Evolutionary conservation across 495 filamentous ascomycete species (phyloP).

Genomic region (Cenococcum geophilum): DNA sequence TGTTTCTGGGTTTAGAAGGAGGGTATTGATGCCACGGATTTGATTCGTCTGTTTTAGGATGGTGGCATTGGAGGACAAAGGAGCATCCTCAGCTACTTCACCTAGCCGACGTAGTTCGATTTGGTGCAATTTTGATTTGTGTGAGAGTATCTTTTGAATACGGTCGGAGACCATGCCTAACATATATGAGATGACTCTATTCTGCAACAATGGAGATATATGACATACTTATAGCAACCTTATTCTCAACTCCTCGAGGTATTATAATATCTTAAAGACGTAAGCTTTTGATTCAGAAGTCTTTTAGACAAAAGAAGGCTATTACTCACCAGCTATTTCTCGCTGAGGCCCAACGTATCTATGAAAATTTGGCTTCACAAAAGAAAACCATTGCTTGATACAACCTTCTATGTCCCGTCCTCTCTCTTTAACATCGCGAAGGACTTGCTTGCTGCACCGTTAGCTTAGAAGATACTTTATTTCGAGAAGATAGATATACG

Average conservation of each 20-base stretch:
- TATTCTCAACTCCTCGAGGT: constrained; percentile 87
- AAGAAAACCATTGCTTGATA: constrained; percentile 95
- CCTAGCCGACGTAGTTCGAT: constrained; percentile 68
- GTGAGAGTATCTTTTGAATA: constrained; percentile 71
- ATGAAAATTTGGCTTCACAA: constrained; percentile 93
- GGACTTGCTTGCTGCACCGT: background rate
- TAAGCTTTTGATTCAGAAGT: background rate
- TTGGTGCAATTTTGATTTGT: constrained; percentile 80
- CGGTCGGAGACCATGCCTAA: constrained; percentile 81
- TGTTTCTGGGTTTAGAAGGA: constrained; percentile 75
- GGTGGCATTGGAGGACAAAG: constrained; percentile 65
- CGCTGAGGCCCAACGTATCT: constrained; percentile 86
- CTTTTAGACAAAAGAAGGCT: background rate
- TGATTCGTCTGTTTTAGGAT: constrained; percentile 70
- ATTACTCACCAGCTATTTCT: constrained; percentile 37
- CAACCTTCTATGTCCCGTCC: constrained; percentile 86
- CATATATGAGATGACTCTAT: background rate
- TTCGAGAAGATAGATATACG: constrained; percentile 52
- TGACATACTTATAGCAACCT: constrained; percentile 64
- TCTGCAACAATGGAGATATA: background rate
- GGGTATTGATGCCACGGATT: constrained; percentile 78
- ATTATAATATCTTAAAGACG: constrained; percentile 73
- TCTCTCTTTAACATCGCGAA: constrained; percentile 78
- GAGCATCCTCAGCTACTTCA: constrained; percentile 57
- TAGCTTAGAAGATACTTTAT: background rate